A percentile compares a stretch with the other conserved stretches of the same genome.
These are phyloP conservation scores for Colletotrichum euphorbiae DNA, from an alignment of 2,329 filamentous ascomycete genomes.

Conservation along the genomic window DNA sequence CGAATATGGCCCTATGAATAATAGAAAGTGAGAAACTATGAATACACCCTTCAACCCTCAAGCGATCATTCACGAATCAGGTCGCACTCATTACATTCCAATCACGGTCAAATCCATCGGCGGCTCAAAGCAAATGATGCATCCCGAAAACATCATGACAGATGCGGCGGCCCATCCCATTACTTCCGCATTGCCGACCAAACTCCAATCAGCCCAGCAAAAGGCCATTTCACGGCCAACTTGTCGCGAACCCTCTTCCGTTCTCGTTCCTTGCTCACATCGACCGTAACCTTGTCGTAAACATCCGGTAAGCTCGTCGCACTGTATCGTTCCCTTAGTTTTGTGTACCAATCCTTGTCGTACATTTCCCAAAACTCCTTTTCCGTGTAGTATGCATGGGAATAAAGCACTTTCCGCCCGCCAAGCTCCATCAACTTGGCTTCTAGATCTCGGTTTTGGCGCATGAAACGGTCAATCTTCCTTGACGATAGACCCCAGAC, in stretches of 20 bases:
- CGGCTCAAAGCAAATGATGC: no score
- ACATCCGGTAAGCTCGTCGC: slow-evolving; percentile 71
- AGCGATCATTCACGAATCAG: no score
- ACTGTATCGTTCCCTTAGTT: slow-evolving; percentile 65
- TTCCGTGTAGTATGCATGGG: slow-evolving; percentile 75
- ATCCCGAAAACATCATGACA: no score
- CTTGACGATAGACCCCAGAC: slow-evolving; percentile 67
- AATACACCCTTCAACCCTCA: background rate
- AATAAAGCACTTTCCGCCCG: slow-evolving; percentile 78
- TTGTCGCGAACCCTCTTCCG: slow-evolving; percentile 10
- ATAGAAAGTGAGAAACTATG: fast-evolving
- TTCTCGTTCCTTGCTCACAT: slow-evolving; percentile 22
- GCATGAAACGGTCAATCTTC: slow-evolving; percentile 59
- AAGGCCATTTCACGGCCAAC: slow-evolving; percentile 37
- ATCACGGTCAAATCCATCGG: no score
- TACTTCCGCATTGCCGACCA: slow-evolving; percentile 37
- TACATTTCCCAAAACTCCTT: slow-evolving; percentile 77
- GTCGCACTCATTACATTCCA: no score
- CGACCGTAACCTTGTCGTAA: slow-evolving; percentile 74
- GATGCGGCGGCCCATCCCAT: background rate
- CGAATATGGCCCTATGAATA: no score
- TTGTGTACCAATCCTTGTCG: slow-evolving; percentile 69
- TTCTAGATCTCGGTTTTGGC: slow-evolving; percentile 70
- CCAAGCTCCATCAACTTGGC: slow-evolving; percentile 66
- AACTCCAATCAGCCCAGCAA: slow-evolving; percentile 38